These are phyloP conservation scores for Penicillium sp. DNA, from an alignment of 2,329 filamentous ascomycete genomes.

Conservation along the genomic window DNA sequence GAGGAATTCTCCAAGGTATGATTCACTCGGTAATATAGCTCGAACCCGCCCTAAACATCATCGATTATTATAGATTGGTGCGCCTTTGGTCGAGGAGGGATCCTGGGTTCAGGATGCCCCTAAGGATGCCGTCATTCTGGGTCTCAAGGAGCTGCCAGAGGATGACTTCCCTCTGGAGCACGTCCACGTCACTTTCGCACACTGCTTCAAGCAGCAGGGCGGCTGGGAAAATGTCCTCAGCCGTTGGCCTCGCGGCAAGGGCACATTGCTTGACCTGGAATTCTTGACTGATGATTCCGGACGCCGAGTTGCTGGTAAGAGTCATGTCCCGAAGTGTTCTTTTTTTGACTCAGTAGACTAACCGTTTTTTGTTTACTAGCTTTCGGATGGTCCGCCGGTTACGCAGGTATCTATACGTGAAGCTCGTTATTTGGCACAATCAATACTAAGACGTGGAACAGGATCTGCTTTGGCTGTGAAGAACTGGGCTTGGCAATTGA, in stretches of 20 bases:
- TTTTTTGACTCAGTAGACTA: slow-evolving; percentile 3
- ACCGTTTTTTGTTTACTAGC: slow-evolving; percentile 27
- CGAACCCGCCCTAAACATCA: slow-evolving; percentile 41
- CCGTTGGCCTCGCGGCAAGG: slow-evolving; percentile 73
- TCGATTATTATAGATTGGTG: slow-evolving; percentile 59
- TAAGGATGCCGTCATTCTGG: slow-evolving; percentile 68
- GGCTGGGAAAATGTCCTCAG: slow-evolving; percentile 79
- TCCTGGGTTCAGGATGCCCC: slow-evolving; percentile 66
- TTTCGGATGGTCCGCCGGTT: slow-evolving; percentile 69
- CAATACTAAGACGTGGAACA: slow-evolving; percentile 15
- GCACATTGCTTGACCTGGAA: slow-evolving; percentile 80
- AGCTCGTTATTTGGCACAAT: background rate
- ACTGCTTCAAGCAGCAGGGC: slow-evolving; percentile 74
- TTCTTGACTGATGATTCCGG: slow-evolving; percentile 75
- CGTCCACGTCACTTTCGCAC: slow-evolving; percentile 69
- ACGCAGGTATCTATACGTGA: slow-evolving; percentile 51
- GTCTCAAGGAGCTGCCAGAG: slow-evolving; percentile 75
- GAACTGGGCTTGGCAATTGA: slow-evolving; percentile 81
- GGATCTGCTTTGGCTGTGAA: slow-evolving; percentile 72
- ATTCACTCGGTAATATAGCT: background rate
- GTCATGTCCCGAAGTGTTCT: background rate
- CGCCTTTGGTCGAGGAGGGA: slow-evolving; percentile 64
- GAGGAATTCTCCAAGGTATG: slow-evolving; percentile 39
- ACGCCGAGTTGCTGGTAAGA: slow-evolving; percentile 51
- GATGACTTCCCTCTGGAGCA: slow-evolving; percentile 70